These are phyloP conservation scores for Brassica juncea DNA, from an alignment of 345 rosid species.

Conservation along the genomic window DNA sequence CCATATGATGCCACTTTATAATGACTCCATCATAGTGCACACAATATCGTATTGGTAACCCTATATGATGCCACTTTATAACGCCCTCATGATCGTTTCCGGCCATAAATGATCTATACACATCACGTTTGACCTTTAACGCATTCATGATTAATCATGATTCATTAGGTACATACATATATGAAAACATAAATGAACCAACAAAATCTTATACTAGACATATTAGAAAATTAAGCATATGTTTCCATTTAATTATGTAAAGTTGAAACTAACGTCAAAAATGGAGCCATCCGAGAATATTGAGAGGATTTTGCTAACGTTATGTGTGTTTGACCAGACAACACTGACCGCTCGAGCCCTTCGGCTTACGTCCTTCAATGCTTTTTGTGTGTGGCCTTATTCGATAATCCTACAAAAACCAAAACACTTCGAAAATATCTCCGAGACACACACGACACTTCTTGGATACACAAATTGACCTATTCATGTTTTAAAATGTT, in stretches of 20 bases:
- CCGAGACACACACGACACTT: constrained; percentile 42
- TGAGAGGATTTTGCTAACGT: constrained; percentile 23
- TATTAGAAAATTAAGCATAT: not conserved
- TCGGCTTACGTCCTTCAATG: constrained; percentile 38
- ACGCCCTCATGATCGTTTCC: constrained; percentile 1
- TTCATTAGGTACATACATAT: not conserved
- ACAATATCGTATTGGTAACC: not conserved
- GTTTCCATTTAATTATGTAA: not conserved
- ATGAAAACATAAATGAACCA: constrained; percentile 6
- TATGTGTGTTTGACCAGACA: constrained; percentile 36
- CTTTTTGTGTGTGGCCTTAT: constrained; percentile 38
- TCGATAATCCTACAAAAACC: constrained; percentile 35
- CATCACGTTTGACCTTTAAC: constrained; percentile 15
- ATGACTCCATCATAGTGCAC: constrained; percentile 2
- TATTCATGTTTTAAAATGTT: constrained; percentile 33
- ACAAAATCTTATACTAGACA: not conserved
- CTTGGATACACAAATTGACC: constrained; percentile 41
- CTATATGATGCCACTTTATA: constrained; percentile 19
- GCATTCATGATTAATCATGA: not conserved
- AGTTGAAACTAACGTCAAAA: constrained; percentile 32
- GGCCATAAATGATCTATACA: not conserved
- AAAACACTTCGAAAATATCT: constrained; percentile 38
- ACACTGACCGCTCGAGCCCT: constrained; percentile 45
- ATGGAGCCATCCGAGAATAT: constrained; percentile 30
- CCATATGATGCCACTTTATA: constrained; percentile 19